Evolutionary conservation across 495 filamentous ascomycete species (phyloP).

Genomic region (Jackrogersella multiformis): DNA sequence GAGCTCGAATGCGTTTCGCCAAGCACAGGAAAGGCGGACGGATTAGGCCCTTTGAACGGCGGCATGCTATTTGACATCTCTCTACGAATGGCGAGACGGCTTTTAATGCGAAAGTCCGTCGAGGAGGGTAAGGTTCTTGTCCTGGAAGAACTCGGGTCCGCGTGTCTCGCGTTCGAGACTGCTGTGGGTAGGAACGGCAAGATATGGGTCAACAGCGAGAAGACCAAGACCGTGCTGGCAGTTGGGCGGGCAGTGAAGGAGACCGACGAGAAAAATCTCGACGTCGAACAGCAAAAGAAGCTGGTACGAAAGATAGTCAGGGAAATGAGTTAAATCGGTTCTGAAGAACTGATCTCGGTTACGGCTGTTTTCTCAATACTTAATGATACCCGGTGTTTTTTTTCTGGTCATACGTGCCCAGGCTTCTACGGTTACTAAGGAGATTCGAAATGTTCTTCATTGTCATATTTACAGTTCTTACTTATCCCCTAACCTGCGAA

Average conservation of each 20-base stretch:
- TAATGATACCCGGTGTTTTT: constrained; percentile 36
- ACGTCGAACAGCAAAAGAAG: constrained; percentile 79
- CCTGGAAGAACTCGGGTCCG: constrained; percentile 83
- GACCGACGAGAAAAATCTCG: constrained; percentile 74
- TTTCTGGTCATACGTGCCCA: background rate
- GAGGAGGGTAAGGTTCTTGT: constrained; percentile 75
- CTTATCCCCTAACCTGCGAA: too few species aligned
- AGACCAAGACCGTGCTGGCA: constrained; percentile 69
- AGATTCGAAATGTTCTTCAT: background rate
- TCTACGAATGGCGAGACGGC: constrained; percentile 78
- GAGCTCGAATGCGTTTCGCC: constrained; percentile 90
- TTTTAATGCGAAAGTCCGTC: constrained; percentile 71
- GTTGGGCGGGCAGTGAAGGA: constrained; percentile 83
- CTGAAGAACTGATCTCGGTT: constrained; percentile 3
- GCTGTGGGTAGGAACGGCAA: constrained; percentile 94
- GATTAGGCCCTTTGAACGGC: constrained; percentile 82
- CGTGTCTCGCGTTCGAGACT: constrained; percentile 84
- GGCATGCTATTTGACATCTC: constrained; percentile 89
- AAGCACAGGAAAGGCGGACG: constrained; percentile 87
- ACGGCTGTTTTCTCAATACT: constrained; percentile 27
- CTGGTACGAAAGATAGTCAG: constrained; percentile 71
- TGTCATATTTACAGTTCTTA: background rate
- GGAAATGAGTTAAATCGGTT: constrained; percentile 52
- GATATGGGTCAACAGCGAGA: constrained; percentile 86
- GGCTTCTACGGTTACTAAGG: background rate